Evolutionary conservation across 768 basidiomycete genomes (phyloP).

Genomic region (Termitomyces sp.): DNA sequence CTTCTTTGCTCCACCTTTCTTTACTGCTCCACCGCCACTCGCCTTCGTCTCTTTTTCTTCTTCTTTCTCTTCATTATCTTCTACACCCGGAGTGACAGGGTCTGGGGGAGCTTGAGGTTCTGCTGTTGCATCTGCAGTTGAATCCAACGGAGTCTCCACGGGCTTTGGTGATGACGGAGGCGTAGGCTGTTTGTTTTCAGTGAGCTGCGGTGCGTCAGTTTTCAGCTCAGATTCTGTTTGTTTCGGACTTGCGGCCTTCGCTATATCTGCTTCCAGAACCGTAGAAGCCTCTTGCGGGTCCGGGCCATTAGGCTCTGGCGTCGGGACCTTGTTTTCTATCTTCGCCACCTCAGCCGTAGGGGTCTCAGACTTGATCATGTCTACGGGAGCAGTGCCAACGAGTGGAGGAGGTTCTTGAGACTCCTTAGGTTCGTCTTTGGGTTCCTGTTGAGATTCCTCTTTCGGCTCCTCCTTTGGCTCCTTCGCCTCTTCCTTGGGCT

Average conservation of each 20-base stretch:
- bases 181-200: not conserved
- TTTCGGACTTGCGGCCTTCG: not conserved
- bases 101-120: constrained; percentile 10
- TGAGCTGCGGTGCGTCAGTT: not conserved
- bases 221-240: not conserved
- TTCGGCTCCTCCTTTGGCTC: too few species aligned
- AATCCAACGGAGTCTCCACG: not conserved
- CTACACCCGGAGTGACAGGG: constrained; percentile 7
- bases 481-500: not conserved
- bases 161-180: not conserved
- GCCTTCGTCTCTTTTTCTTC: constrained; percentile 11
- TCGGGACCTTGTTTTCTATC: not conserved
- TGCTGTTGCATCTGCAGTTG: not conserved
- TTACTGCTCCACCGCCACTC: constrained; percentile 10
- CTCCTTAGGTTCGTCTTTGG: constrained; percentile 2
- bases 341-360: not conserved
- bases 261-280: not conserved
- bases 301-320: not conserved
- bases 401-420: not conserved
- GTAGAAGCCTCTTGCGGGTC: too few species aligned
- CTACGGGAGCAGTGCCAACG: not conserved
- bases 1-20: constrained; percentile 13
- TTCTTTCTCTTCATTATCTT: constrained; percentile 14
- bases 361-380: not conserved
- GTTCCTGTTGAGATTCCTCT: not conserved